Percentiles rank a stretch among this genome's conserved stretches.
phyloP scores from a whole-genome alignment of 257 asterid species.

The Salvia rosmarinus region DNA sequence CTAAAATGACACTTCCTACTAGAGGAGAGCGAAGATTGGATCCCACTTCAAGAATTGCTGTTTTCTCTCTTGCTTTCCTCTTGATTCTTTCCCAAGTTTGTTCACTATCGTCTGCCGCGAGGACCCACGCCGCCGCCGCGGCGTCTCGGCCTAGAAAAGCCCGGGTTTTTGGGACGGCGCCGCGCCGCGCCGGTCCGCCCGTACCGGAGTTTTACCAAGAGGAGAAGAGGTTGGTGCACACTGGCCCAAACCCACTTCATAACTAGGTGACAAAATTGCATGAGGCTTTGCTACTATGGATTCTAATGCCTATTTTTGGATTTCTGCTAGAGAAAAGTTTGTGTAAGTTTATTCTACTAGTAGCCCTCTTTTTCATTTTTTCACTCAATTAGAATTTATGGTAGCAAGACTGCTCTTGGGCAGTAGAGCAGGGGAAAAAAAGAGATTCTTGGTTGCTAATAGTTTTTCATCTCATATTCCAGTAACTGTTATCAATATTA shows the following conservation, averaged over 20 bases:
- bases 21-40: conserved; percentile 15
- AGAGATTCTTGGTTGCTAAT: neutral
- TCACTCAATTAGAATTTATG: conserved; percentile 52
- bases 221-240: conserved; percentile 67
- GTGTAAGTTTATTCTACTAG: conserved; percentile 34
- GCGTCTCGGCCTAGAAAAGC: conserved; percentile 50
- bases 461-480: conserved; percentile 11
- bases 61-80: conserved; percentile 42
- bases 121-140: neutral
- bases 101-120: conserved; percentile 27
- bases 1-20: conserved; percentile 31
- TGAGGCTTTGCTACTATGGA: conserved; percentile 60
- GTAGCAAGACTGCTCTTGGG: conserved; percentile 44
- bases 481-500: neutral
- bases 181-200: conserved; percentile 5
- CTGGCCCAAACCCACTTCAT: conserved; percentile 92
- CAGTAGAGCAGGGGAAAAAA: neutral
- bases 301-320: conserved; percentile 44
- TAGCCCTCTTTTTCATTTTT: neutral
- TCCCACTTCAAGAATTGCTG: conserved; percentile 31
- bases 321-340: conserved; percentile 17
- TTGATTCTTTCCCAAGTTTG: conserved; percentile 42
- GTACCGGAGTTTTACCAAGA: conserved; percentile 40
- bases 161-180: conserved; percentile 28
- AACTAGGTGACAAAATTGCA: conserved; percentile 39